Evolutionary conservation across 768 basidiomycete genomes (phyloP).

Genomic region (Boletus rubescentipes): DNA sequence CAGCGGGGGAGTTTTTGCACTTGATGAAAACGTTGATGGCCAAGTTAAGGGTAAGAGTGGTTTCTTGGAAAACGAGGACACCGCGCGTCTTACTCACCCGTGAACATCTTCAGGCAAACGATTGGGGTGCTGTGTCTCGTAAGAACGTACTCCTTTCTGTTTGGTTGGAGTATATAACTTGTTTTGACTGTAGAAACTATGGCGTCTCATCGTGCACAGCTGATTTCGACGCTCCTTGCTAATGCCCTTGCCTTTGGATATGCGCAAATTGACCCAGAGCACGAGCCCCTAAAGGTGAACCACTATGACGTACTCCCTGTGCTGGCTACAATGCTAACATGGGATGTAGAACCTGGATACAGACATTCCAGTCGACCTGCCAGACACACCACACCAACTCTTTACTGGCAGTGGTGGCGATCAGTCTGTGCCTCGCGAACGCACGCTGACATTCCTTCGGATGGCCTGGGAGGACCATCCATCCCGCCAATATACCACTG

Average conservation of each 20-base stretch:
- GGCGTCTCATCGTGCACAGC: conserved; percentile 46
- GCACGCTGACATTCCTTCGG: conserved; percentile 12
- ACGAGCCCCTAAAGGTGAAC: conserved; percentile 50
- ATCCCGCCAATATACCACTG: conserved; percentile 19
- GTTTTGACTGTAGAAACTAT: conserved; percentile 41
- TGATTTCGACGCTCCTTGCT: conserved; percentile 42
- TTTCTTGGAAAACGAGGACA: background rate
- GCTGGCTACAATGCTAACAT: background rate
- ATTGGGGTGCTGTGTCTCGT: conserved; percentile 68
- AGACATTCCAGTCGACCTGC: conserved; percentile 37
- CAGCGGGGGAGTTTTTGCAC: conserved; percentile 55
- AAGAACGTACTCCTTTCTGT: conserved; percentile 12
- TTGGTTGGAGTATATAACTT: background rate
- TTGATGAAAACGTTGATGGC: conserved; percentile 65
- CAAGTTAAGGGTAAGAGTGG: conserved; percentile 52
- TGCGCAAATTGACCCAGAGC: conserved; percentile 43
- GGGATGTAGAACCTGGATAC: conserved; percentile 52
- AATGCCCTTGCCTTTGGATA: conserved; percentile 50
- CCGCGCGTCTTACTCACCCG: background rate
- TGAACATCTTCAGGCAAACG: conserved; percentile 41
- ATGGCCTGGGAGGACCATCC: conserved; percentile 15
- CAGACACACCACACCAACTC: conserved; percentile 40
- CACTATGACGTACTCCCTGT: background rate
- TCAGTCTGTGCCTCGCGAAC: conserved; percentile 18
- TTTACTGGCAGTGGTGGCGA: conserved; percentile 27